Base-by-base conservation (phyloP, 345 rosid genomes). In the Aethionema arabicum region DNA sequence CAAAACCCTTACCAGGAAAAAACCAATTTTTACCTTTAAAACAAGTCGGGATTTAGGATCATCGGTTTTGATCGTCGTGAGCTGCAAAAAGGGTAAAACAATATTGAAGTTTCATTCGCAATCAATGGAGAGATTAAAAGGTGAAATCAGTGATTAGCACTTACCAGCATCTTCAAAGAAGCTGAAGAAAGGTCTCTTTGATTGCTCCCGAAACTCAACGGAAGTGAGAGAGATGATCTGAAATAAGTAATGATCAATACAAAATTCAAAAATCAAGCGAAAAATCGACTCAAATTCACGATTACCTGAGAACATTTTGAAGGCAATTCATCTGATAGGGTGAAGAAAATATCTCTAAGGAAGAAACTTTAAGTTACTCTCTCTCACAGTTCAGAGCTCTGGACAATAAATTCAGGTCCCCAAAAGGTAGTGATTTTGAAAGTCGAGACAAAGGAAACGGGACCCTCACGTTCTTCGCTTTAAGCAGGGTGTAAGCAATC, bases 171-270 rank as follows among this genome's bases (percentile, higher is more conserved):
- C 44, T 68, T 73, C 32, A 78, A 44, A 50, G 72, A 69, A 64
- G 61, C 67, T 0, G 70, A 55, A 63, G 68, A 62, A 58, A 52
- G 59, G 67, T 75, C 84, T 64, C 78, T 77, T 5, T 30, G 80
- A 33, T 52, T 61, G 63, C 65, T 47, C 5, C 63, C 72, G 77
- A 79, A 79, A 67, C 80, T 70, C 43, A 73, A 74, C 56, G 70
- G 32, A 49, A 86, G 74, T 71, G 80, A 60, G 40, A 77, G 74
- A 13, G 78, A 81, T 50, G 78, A 85, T 79, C 96, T 87, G 79
- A 65, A 44, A 36, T 7, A 33, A 68, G 38, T 54, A 47, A 44
- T 5, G 32, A 41, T 35, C 44, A 51, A 55, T 44, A 31, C 11
- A 61, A 35, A 21, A 16, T 13, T 30, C 2, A 14, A 49, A 27